Conservation (phyloP, 1,139 yeast genomes). For the Candida neerlandica region DNA sequence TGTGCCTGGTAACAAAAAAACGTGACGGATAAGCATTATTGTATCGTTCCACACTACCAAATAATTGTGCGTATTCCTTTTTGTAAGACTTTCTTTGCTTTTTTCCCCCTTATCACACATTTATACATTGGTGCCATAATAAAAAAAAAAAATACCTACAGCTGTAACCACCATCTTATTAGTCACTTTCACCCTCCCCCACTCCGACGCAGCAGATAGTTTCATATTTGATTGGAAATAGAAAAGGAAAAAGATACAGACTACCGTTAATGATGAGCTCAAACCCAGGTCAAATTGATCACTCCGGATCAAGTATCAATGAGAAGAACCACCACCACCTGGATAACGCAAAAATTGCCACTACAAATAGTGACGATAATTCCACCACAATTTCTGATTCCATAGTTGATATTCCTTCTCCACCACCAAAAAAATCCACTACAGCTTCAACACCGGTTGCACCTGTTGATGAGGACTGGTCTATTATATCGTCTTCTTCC, state of each 20-base stretch:
- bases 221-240: neutral
- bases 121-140: neutral
- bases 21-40: neutral
- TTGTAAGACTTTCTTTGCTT: neutral
- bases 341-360: conserved; percentile 4
- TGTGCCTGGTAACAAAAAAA: neutral
- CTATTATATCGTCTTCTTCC: conserved; percentile 47
- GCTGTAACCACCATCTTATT: neutral
- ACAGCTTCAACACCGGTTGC: neutral
- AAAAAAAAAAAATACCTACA: neutral
- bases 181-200: too few relatives aligned
- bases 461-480: conserved; percentile 44
- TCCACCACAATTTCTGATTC: neutral
- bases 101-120: conserved; percentile 2
- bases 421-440: neutral
- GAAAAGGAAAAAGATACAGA: neutral
- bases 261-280: neutral
- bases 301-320: neutral
- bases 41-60: neutral
- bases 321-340: neutral
- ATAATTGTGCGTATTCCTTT: neutral
- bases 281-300: neutral
- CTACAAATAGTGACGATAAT: neutral
- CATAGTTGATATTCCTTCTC: conserved; percentile 1
- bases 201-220: conserved; percentile 30